Conservation (phyloP, 2,329 filamentous ascomycete species). For the Pseudogymnoascus sp. region DNA sequence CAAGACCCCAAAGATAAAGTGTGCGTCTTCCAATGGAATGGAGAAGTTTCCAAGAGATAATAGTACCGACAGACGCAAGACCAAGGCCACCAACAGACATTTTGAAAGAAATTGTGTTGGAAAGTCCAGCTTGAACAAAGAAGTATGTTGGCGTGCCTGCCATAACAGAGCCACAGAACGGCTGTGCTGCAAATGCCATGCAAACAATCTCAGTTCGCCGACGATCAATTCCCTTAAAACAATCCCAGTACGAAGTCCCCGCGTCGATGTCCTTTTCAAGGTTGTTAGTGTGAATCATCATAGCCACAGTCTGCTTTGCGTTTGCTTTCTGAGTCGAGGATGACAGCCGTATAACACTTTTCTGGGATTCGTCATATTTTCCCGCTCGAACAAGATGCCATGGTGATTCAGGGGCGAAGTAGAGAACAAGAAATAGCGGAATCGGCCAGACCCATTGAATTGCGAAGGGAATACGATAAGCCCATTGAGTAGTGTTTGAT, state of each 20-base stretch:
- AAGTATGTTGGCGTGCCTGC: slow-evolving; percentile 38
- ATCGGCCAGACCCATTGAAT: slow-evolving; percentile 43
- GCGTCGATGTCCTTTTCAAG: slow-evolving; percentile 34
- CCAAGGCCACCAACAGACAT: slow-evolving; percentile 36
- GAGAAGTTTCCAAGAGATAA: slow-evolving; percentile 39
- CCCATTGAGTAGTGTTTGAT: slow-evolving; percentile 34
- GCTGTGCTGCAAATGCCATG: slow-evolving; percentile 35
- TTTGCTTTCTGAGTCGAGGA: background rate
- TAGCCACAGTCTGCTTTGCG: slow-evolving; percentile 31
- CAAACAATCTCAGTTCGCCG: slow-evolving; percentile 40
- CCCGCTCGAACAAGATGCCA: slow-evolving; percentile 40
- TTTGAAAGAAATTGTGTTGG: slow-evolving; percentile 32
- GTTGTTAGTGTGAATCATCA: slow-evolving; percentile 39
- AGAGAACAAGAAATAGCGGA: slow-evolving; percentile 35
- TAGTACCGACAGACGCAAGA: slow-evolving; percentile 36
- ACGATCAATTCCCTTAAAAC: slow-evolving; percentile 39
- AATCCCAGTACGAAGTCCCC: slow-evolving; percentile 37
- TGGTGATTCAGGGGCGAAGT: slow-evolving; percentile 39
- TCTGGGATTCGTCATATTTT: slow-evolving; percentile 35
- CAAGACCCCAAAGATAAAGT: slow-evolving; percentile 33
- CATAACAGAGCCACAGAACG: slow-evolving; percentile 34
- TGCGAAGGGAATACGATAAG: slow-evolving; percentile 40
- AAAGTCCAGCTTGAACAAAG: slow-evolving; percentile 38
- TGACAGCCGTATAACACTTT: background rate
- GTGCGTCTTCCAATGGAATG: slow-evolving; percentile 37